Evolutionary conservation across 768 basidiomycete species (phyloP), one percentile per base, ranked within the genome.

Genomic region (Russula earlei): DNA sequence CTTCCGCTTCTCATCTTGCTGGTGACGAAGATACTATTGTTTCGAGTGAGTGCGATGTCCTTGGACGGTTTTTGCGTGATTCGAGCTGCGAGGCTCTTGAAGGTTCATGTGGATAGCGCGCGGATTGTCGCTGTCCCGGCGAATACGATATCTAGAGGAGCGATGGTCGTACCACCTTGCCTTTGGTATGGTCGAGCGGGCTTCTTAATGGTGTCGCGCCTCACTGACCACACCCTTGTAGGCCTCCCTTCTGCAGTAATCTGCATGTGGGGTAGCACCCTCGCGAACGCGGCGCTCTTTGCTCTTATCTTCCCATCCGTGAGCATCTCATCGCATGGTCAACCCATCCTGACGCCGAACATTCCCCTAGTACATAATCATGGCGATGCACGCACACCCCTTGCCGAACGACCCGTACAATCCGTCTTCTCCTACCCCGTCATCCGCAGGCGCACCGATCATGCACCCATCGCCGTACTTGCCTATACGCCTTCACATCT

Each of bases 101-200:
- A 89, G 88, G 65, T 90, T 86, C 65, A 76, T 85, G 19, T 90
- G 87, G 87, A 80, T 85, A 44, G 79, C 87, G 9, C 80, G 83
- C 14, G 87, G 87, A 2, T 64, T 84, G 59, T 83, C 85, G 12
- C 72, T 91, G 12, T 77, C 87, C 2, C 71, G 78, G 14, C 74
- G 89, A 52, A 79, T 91, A 44, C 72, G 83, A 46, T 79, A 86
- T 66, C 72, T 92, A 19, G 91, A 94, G 70, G 88, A 91, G 68
- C 79, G 90, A 40, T 94, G 91, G 91, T 79, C 85, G 2, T 94
- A 93, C 70, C 90, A 84, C 65, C 77, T 91, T 56, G 85, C 85
- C 5, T 94, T 91, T 60, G 91, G 91, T 77, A 49, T 33, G 74
- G 64, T 33, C 33, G 24, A 25, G 12, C 11, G 59, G 55, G 22